Percentiles rank a stretch among this genome's conserved stretches.
Conservation (phyloP, 495 filamentous ascomycete genomes). For the Hypoxylon intermedium region DNA sequence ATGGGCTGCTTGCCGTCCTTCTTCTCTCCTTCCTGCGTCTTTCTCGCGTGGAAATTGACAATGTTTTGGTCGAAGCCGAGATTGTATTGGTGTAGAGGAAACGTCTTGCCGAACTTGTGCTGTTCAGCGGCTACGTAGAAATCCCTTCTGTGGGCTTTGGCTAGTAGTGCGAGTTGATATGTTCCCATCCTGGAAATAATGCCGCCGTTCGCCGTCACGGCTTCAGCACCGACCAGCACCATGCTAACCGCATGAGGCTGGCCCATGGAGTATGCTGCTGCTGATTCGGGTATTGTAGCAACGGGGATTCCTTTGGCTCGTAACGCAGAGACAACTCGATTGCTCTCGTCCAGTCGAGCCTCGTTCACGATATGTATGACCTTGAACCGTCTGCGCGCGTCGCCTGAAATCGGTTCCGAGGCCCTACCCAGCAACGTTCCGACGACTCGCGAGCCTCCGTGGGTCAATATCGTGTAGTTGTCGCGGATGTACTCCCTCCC, state of each 20-base stretch:
- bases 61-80: constrained; percentile 57
- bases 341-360: constrained; percentile 56
- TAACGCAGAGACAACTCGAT: constrained; percentile 64
- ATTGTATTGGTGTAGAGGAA: constrained; percentile 79
- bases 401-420: constrained; percentile 62
- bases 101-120: constrained; percentile 85
- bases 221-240: constrained; percentile 91
- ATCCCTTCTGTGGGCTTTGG: constrained; percentile 76
- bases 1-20: constrained; percentile 38
- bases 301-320: constrained; percentile 78
- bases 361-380: constrained; percentile 79
- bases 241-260: constrained; percentile 67
- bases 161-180: constrained; percentile 84
- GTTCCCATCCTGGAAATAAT: constrained; percentile 91
- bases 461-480: constrained; percentile 80
- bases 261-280: constrained; percentile 84
- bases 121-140: constrained; percentile 94
- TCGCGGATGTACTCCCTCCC: constrained; percentile 80
- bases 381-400: constrained; percentile 71
- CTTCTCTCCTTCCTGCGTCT: constrained; percentile 43
- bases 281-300: constrained; percentile 79
- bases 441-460: constrained; percentile 85
- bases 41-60: constrained; percentile 38
- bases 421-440: constrained; percentile 76
- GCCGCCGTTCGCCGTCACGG: constrained; percentile 91